These are phyloP conservation scores for Lactarius evosmus DNA, from an alignment of 768 basidiomycete genomes.

Conservation along the genomic window DNA sequence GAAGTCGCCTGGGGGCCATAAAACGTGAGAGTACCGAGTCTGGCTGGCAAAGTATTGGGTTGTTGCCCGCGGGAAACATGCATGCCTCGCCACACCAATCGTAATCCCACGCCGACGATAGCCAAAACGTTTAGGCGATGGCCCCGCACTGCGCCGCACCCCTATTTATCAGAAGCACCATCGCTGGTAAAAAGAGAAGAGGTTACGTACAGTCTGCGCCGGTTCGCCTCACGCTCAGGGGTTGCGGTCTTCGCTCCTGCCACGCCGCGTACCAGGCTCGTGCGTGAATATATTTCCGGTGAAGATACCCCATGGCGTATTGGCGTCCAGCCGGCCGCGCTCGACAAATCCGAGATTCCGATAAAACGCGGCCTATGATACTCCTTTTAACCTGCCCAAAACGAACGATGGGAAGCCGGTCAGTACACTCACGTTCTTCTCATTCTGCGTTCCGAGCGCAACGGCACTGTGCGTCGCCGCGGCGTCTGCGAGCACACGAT, in stretches of 20 bases:
- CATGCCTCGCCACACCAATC: neutral
- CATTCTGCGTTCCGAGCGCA: constrained; percentile 11
- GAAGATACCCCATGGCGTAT: constrained; percentile 4
- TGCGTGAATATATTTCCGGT: constrained; percentile 8
- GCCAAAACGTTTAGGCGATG: neutral
- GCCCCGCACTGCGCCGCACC: no score
- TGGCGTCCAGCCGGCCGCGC: constrained; percentile 4
- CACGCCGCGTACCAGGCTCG: neutral
- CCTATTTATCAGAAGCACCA: neutral
- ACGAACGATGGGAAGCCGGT: neutral
- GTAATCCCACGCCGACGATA: neutral
- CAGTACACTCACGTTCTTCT: constrained; percentile 3
- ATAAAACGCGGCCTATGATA: constrained; percentile 6
- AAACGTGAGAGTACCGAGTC: no score
- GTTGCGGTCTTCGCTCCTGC: neutral
- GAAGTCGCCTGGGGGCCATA: no score
- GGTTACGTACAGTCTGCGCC: neutral
- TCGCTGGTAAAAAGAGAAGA: neutral
- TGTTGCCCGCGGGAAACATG: neutral
- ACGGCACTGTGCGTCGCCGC: neutral
- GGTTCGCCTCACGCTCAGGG: neutral
- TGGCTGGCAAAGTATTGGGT: no score
- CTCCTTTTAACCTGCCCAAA: neutral
- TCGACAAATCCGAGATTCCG: constrained; percentile 8
- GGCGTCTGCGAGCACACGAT: constrained; percentile 1